Conservation (phyloP, 768 basidiomycete species). For the Leucosporidium creatinivorum region DNA sequence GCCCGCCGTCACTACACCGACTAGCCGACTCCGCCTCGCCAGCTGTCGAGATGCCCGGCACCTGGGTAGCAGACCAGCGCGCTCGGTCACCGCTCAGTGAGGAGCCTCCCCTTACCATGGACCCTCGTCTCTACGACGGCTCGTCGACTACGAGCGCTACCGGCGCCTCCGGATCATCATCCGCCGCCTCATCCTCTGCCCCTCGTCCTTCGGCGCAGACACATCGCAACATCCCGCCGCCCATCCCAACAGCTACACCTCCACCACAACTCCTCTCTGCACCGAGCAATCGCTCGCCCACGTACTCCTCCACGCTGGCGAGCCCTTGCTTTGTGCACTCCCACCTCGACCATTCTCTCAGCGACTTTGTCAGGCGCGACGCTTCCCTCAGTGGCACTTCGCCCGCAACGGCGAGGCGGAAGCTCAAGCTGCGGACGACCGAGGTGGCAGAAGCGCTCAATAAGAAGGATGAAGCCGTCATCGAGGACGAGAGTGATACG, state of each 20-base stretch:
- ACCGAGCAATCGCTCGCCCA: neutral
- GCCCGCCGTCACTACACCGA: neutral
- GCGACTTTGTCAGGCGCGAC: neutral
- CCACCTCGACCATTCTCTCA: slow-evolving; percentile 32
- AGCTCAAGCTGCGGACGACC: slow-evolving; percentile 2
- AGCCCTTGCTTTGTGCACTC: slow-evolving; percentile 23
- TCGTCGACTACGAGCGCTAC: neutral
- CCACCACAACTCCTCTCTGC: neutral
- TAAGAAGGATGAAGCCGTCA: neutral
- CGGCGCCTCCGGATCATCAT: neutral
- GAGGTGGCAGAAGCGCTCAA: slow-evolving; percentile 4
- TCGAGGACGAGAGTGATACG: neutral
- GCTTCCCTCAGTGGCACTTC: neutral
- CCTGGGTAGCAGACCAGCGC: neutral
- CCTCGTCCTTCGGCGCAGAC: neutral
- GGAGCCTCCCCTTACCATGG: neutral
- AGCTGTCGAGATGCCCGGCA: neutral
- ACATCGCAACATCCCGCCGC: neutral
- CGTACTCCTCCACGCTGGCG: neutral
- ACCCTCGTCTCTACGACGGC: neutral
- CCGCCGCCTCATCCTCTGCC: neutral
- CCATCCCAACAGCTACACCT: neutral
- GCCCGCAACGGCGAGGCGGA: neutral
- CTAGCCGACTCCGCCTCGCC: neutral
- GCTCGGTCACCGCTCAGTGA: neutral